These are phyloP conservation scores for Plectranthus barbatus DNA, from an alignment of 257 asterid genomes.

Conservation along the genomic window DNA sequence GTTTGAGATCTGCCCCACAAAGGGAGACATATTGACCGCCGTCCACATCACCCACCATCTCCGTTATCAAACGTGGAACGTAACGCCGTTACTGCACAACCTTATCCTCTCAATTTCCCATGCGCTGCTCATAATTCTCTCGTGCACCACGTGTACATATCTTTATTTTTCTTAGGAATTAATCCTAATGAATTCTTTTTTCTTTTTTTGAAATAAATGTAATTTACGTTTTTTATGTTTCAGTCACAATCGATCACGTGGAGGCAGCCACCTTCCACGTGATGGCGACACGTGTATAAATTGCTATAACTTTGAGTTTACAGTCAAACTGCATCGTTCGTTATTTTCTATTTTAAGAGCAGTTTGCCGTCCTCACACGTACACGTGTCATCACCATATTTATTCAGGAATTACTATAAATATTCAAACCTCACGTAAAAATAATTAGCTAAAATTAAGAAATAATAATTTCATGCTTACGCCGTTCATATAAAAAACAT, in stretches of 20 bases:
- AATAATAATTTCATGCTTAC: no score
- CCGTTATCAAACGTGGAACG: constrained; percentile 13
- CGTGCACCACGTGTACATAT: constrained; percentile 7
- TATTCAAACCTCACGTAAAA: no score
- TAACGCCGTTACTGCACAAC: constrained; percentile 18
- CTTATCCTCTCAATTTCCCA: constrained; percentile 38
- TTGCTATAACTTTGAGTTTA: neutral
- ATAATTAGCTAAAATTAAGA: no score
- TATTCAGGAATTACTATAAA: no score
- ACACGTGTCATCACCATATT: neutral
- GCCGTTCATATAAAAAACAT: no score
- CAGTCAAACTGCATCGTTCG: neutral
- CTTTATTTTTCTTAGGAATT: neutral
- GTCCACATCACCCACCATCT: constrained; percentile 11
- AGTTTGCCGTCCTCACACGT: neutral
- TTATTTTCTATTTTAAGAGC: constrained; percentile 16
- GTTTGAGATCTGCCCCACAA: constrained; percentile 30
- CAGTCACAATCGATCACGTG: neutral
- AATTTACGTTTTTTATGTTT: no score
- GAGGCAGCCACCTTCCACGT: constrained; percentile 4
- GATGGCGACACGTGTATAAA: neutral
- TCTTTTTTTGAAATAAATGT: no score
- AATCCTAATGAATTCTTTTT: neutral
- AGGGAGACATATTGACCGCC: constrained; percentile 30
- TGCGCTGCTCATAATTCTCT: constrained; percentile 4